These are phyloP conservation scores for Pneumocystis wakefieldiae DNA, from an alignment of 1,139 yeast species.

Conservation along the genomic window DNA sequence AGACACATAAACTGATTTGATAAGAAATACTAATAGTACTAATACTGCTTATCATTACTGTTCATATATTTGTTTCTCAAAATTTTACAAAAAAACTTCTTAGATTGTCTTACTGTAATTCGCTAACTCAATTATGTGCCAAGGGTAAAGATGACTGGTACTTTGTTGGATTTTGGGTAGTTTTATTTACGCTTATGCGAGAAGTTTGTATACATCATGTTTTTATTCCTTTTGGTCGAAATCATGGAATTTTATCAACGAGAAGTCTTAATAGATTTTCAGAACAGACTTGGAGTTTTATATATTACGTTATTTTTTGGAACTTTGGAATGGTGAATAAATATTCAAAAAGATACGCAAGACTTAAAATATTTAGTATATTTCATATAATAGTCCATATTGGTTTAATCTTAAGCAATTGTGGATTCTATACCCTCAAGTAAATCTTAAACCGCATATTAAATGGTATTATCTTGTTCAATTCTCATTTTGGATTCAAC, in stretches of 20 bases:
- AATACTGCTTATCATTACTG: neutral
- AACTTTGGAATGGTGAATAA: conserved; percentile 32
- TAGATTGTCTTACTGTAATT: neutral
- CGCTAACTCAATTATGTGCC: conserved; percentile 9
- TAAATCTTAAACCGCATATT: conserved; percentile 28
- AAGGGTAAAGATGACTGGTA: conserved; percentile 16
- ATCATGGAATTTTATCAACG: conserved; percentile 33
- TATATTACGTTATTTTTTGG: conserved; percentile 48
- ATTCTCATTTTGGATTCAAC: conserved; percentile 68
- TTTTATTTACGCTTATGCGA: conserved; percentile 44
- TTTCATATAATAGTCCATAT: conserved; percentile 28
- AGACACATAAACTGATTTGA: neutral
- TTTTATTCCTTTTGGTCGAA: conserved; percentile 44
- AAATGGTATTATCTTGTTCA: conserved; percentile 61
- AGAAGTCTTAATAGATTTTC: conserved; percentile 55
- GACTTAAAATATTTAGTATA: conserved; percentile 1
- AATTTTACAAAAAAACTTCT: neutral
- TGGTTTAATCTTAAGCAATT: conserved; percentile 43
- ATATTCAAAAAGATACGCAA: neutral
- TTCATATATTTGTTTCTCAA: neutral
- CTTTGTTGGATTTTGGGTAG: conserved; percentile 39
- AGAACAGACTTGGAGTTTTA: conserved; percentile 71
- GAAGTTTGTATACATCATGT: conserved; percentile 44
- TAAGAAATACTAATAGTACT: neutral
- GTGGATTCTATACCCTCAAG: conserved; percentile 68